Base-by-base conservation (phyloP, 2,329 filamentous ascomycete species). In the Talaromyces amestolkiae region DNA sequence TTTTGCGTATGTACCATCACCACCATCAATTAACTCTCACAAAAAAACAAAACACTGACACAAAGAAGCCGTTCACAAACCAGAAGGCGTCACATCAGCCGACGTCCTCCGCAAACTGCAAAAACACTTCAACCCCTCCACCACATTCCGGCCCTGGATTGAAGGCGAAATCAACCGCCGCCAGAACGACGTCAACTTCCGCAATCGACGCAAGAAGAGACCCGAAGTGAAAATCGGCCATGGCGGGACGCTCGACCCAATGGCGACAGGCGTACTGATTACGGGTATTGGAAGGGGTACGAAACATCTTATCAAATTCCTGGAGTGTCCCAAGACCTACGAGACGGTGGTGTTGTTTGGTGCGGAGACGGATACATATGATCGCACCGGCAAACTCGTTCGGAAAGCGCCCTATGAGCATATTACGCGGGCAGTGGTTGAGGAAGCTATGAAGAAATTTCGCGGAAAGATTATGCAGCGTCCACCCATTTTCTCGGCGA, bases 181-280 rank as follows among this genome's bases (percentile, higher is more conserved):
- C 65, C 77, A 82, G 17, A 78, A 81, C 69, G 89, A 91, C 75
- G 80, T 80, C 66, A 82, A 84, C 65, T 81, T 84, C 70, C 85
- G 89, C 67, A 85, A 87, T 67, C 83, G 84, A 68, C 59, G 59
- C 41, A 86, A 87, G 76, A 84, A 84, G 70, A 82, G 85, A 1
- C 76, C 89, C 5, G 87, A 91, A 68, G 89, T 98, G 71, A 99
- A 98, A 82, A 91, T 98, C 73, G 95, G 95, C 39, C 95, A 99
- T 80, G 95, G 95, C 67, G 95, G 95, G 51, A 99, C 95, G 1
- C 85, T 99, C 19, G 95, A 99, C 74, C 95, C 95, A 31, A 85
- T 97, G 72, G 95, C 95, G 9, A 97, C 93, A 1, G 95, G 95
- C 54, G 91, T 99, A 27, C 85, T 99, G 59, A 93, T 98, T 68